A percentile compares a stretch with the other conserved stretches of the same genome.
Evolutionary conservation across 2,329 filamentous ascomycete genomes (phyloP).

Genomic region (Aspergillus sp.): DNA sequence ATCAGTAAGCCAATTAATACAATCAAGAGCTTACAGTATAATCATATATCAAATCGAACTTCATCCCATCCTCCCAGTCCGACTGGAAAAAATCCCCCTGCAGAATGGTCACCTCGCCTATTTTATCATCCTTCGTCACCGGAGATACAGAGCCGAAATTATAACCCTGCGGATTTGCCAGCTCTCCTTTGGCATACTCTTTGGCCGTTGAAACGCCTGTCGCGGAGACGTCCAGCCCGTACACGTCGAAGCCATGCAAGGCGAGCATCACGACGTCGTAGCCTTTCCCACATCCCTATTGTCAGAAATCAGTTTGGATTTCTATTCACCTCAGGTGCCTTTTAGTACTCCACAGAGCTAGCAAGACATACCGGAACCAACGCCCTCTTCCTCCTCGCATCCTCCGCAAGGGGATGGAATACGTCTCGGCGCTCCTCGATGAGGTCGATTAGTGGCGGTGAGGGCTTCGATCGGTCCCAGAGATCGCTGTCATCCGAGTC

Average conservation of each 20-base stretch:
- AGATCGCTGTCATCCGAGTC: slow-evolving; percentile 22
- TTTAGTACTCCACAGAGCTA: background rate
- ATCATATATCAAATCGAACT: slow-evolving; percentile 22
- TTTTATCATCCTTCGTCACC: background rate
- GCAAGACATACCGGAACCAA: slow-evolving; percentile 23
- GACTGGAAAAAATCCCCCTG: slow-evolving; percentile 50
- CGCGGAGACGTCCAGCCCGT: slow-evolving; percentile 26
- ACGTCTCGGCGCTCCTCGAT: slow-evolving; percentile 23
- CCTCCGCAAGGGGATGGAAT: slow-evolving; percentile 16
- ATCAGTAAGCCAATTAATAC: background rate
- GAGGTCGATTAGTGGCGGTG: slow-evolving; percentile 29
- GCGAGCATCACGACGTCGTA: slow-evolving; percentile 34
- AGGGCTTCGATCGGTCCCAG: slow-evolving; percentile 30
- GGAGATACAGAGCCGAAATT: slow-evolving; percentile 17
- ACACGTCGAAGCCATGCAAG: slow-evolving; percentile 29
- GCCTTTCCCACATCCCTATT: slow-evolving; percentile 29
- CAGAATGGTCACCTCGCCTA: slow-evolving; percentile 57
- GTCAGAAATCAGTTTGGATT: background rate
- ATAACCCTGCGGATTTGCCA: slow-evolving; percentile 15
- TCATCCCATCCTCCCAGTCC: slow-evolving; percentile 7
- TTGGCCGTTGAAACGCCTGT: slow-evolving; percentile 22
- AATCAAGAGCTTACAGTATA: slow-evolving; percentile 52
- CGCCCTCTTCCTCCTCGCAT: slow-evolving; percentile 21
- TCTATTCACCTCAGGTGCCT: background rate
- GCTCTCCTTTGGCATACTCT: slow-evolving; percentile 20